These are phyloP conservation scores for Passiflora organensis DNA, from an alignment of 345 rosid species.

Conservation along the genomic window DNA sequence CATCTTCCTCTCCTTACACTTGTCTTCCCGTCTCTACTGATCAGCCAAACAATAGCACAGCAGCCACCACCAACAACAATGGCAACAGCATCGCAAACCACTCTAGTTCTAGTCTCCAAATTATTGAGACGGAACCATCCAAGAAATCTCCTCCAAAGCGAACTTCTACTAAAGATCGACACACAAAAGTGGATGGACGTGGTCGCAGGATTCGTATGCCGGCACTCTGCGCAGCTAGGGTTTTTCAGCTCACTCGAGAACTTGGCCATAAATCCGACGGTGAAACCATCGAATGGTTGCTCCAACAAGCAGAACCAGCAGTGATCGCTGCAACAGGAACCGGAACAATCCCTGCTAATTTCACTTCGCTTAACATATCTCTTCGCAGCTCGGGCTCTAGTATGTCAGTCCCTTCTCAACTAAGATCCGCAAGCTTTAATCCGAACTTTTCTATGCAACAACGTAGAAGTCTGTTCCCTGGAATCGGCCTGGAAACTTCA, in stretches of 20 bases:
- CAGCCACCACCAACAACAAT: constrained; percentile 9
- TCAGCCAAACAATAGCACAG: constrained; percentile 9
- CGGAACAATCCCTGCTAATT: constrained; percentile 95
- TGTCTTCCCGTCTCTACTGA: constrained; percentile 37
- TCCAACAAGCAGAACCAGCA: constrained; percentile 95
- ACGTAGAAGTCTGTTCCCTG: constrained; percentile 50
- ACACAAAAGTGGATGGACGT: constrained; percentile 93
- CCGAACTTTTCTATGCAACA: constrained; percentile 53
- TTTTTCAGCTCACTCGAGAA: constrained; percentile 87
- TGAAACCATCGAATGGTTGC: constrained; percentile 96
- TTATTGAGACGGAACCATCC: constrained; percentile 27
- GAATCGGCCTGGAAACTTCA: constrained; percentile 38
- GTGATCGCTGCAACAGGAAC: constrained; percentile 98
- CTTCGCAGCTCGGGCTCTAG: constrained; percentile 87
- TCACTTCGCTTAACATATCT: constrained; percentile 85
- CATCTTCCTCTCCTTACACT: constrained; percentile 51
- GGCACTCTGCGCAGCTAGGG: constrained; percentile 99
- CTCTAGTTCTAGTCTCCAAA: constrained; percentile 32
- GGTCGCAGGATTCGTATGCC: constrained; percentile 98
- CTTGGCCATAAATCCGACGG: constrained; percentile 94
- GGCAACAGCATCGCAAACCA: constrained; percentile 24
- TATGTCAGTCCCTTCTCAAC: constrained; percentile 82
- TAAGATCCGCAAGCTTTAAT: constrained; percentile 53
- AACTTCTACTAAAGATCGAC: constrained; percentile 87
- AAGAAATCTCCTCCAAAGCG: constrained; percentile 77